These are phyloP conservation scores for Metschnikowia gruessii DNA, from an alignment of 805 yeast genomes.

Conservation along the genomic window DNA sequence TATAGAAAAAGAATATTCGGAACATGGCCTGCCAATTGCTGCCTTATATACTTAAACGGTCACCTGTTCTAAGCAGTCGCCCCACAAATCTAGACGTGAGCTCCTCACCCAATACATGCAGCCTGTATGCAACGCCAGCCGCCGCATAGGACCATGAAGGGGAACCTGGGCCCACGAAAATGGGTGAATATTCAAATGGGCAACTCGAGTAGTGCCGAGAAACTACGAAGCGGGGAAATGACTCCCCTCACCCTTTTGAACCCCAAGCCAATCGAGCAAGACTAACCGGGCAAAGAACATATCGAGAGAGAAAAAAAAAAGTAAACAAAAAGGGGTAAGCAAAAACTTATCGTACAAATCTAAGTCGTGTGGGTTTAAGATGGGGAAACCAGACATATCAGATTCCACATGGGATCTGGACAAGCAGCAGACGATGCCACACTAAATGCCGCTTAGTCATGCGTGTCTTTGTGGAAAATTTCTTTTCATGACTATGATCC, in stretches of 20 bases:
- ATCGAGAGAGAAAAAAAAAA: no score
- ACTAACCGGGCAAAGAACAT: neutral
- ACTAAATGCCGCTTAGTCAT: no score
- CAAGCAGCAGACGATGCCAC: no score
- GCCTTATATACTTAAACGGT: slow-evolving; percentile 3
- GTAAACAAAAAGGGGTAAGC: no score
- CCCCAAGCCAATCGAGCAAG: neutral
- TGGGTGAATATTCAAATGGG: neutral
- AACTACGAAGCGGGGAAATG: slow-evolving; percentile 9
- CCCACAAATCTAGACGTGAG: slow-evolving; percentile 7
- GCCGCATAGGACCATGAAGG: slow-evolving; percentile 2
- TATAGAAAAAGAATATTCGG: neutral
- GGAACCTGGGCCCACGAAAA: slow-evolving; percentile 1
- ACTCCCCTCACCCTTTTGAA: neutral
- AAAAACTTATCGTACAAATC: neutral
- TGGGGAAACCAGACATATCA: neutral
- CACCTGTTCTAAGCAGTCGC: slow-evolving; percentile 4
- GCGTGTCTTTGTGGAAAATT: no score
- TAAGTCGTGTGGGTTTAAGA: neutral
- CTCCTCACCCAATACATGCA: slow-evolving; percentile 3
- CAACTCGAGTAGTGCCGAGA: slow-evolving; percentile 9
- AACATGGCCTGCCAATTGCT: neutral
- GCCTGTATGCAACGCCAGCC: slow-evolving; percentile 1
- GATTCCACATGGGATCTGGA: neutral
- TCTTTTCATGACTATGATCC: no score